Base-by-base conservation (phyloP, 208 protist species). In the Trypanosoma boissoni region DNA sequence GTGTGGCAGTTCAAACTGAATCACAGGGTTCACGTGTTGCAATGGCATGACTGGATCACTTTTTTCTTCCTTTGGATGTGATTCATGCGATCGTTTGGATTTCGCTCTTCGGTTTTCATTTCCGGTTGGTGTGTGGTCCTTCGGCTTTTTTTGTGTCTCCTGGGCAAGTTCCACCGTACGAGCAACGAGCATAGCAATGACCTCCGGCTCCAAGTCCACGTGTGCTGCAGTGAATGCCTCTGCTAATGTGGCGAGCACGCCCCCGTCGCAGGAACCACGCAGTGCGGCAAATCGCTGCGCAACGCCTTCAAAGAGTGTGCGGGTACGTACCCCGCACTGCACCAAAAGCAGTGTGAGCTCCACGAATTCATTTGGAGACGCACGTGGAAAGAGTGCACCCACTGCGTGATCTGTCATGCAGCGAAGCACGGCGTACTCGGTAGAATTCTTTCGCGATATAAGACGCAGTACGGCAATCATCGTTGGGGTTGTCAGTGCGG, bases 261-360 rank as follows among this genome's bases (percentile, higher is more conserved):
- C 28, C n/a, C 63, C 67, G 24, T 66, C 51, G 59, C 83, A 76
- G 21, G 54, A 23, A 6, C 43, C 45, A 24, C 21, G 32, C 28
- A 81, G 52, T 36, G 76, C 76, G 1, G 32, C 54, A 23, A 92
- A 65, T 0, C 77, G 76, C 20, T 34, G 29, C 26, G 61, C 65
- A 9, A 74, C 52, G 1, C 60, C 75, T 21, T 50, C 58, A 45
- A 94, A 68, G 27, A 94, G 58, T 16, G 61, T 58, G 0, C 67
- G 44, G 14, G 82, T 81, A 18, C 83, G 78, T 46, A 91, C 74
- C 10, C 83, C 78, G 45, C 87, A 94, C 14, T 52, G 58, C 37
- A 91, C 59, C 27, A 94, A 78, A 14, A 84, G 68, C 34, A 46
- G 76, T 49, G 68, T 62, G 14, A 91, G 45, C 9, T 77, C 72